Base-by-base conservation (phyloP, 2,329 filamentous ascomycete genomes). In the Neofusicoccum sp. region DNA sequence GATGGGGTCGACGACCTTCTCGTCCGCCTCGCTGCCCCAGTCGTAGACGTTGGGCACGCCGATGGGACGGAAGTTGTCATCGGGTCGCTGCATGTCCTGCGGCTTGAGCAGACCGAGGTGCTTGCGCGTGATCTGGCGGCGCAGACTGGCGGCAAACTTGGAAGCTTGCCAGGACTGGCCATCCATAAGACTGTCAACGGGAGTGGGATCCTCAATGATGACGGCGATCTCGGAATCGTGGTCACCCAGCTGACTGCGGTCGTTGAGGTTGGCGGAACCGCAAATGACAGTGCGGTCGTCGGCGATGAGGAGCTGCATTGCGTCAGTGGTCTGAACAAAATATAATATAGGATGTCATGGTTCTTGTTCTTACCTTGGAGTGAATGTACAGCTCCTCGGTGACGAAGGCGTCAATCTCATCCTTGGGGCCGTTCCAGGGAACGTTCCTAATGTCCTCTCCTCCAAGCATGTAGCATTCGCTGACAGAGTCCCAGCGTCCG, bases 151-250 rank as follows among this genome's bases (percentile, higher is more conserved):
- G 1, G 93, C 93, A 71, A 94, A 93, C 63, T 85, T 84, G 7
- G 88, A 88, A 6, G 91, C 94, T 36, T 82, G 84, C 79, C 84
- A 96, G 0, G 86, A 86, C 28, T 83, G 80, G 3, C 91, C 91
- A 66, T 89, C 84, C 91, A 97, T 96, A 65, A 76, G 78, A 16
- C 87, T 89, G 12, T 90, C 85, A 14, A 96, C 80, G 1, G 87
- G 80, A 1, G 88, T 85, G 1, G 87, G 85, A 73, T 96, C 92
- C 74, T 95, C 89, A 71, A 97, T 91, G 63, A 96, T 84, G 67
- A 96, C 90, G n/a, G 92, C 92, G 62, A 97, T 92, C 74, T 97
- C 93, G 1, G 88, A 92, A 78, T 96, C 93, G 76, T 95, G 92
- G 64, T 86, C 84, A 39, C 92, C 92, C 3, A 96, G 85, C 78